Evolutionary conservation across 306 rosid genomes (phyloP).

Genomic region (Hippophae gyantsensis): DNA sequence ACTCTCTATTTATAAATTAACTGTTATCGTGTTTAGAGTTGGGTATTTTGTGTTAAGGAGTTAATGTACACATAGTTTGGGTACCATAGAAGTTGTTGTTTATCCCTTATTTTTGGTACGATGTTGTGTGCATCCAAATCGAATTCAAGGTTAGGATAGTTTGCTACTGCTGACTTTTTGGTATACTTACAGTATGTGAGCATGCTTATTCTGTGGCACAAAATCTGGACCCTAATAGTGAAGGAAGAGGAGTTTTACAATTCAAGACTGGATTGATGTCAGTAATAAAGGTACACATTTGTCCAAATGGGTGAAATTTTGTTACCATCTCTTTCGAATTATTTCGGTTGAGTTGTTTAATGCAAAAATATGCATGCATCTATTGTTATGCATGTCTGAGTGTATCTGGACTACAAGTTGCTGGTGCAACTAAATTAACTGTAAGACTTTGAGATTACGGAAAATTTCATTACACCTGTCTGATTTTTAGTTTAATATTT

Average conservation of each 20-base stretch:
- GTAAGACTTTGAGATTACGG: no score
- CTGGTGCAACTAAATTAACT: no score
- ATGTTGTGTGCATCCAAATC: no score
- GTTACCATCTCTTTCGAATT: conserved; percentile 2
- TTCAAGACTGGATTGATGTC: conserved; percentile 97
- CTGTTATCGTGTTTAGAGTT: no score
- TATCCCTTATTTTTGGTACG: no score
- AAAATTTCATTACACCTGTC: no score
- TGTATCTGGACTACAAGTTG: no score
- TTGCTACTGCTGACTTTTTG: conserved; percentile 6
- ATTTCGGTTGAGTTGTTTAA: not conserved
- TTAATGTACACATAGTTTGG: no score
- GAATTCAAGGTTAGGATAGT: not conserved
- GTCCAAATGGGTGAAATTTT: conserved; percentile 1
- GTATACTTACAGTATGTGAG: conserved; percentile 67
- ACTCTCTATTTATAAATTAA: no score
- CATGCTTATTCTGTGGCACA: conserved; percentile 91
- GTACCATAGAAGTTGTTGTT: no score
- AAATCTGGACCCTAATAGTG: conserved; percentile 87
- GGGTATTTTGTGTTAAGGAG: no score
- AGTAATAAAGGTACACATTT: conserved; percentile 68
- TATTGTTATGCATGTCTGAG: no score
- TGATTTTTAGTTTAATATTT: not conserved
- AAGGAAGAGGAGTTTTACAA: conserved; percentile 95
- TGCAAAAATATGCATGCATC: not conserved